A percentile compares a stretch with the other conserved stretches of the same genome.
These are phyloP conservation scores for Sanghuangporus sanghuang DNA, from an alignment of 1,284 basidiomycete genomes.

Conservation along the genomic window DNA sequence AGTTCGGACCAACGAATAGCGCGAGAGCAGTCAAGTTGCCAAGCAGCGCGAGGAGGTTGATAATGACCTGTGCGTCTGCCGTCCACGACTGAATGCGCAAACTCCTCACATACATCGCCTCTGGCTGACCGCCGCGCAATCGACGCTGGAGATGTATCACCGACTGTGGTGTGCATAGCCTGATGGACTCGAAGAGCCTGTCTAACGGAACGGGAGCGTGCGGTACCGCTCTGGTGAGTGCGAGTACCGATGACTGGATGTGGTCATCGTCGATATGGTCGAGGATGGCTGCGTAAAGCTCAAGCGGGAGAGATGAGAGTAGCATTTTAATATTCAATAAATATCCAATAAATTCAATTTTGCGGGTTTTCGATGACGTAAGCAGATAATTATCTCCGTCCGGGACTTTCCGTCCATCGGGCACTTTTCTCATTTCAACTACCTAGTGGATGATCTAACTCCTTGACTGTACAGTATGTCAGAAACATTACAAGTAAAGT, in stretches of 20 bases:
- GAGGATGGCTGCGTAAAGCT: constrained; percentile 54
- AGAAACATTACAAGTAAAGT: too few relatives aligned
- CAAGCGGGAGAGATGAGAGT: constrained; percentile 40
- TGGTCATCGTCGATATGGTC: constrained; percentile 34
- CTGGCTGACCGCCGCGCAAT: constrained; percentile 29
- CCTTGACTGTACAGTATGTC: too few relatives aligned
- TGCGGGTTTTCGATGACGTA: too few relatives aligned
- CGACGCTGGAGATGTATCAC: constrained; percentile 43
- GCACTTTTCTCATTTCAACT: too few relatives aligned
- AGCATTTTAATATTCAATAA: constrained; percentile 9
- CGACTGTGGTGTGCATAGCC: constrained; percentile 38
- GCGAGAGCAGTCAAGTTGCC: constrained; percentile 39
- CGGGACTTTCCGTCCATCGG: too few relatives aligned
- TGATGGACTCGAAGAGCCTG: constrained; percentile 46
- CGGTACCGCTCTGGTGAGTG: constrained; percentile 52
- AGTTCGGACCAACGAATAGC: constrained; percentile 56
- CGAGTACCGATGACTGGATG: constrained; percentile 39
- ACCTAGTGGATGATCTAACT: too few relatives aligned
- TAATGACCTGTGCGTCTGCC: constrained; percentile 57
- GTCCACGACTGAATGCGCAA: constrained; percentile 52
- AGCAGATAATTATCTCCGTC: too few relatives aligned
- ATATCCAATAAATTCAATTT: too few relatives aligned
- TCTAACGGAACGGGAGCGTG: constrained; percentile 44
- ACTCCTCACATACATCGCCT: constrained; percentile 35
- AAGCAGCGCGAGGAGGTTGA: constrained; percentile 50